Evolutionary conservation across 73 alveolate species (phyloP).

Genomic region (Paramecium caudatum): DNA sequence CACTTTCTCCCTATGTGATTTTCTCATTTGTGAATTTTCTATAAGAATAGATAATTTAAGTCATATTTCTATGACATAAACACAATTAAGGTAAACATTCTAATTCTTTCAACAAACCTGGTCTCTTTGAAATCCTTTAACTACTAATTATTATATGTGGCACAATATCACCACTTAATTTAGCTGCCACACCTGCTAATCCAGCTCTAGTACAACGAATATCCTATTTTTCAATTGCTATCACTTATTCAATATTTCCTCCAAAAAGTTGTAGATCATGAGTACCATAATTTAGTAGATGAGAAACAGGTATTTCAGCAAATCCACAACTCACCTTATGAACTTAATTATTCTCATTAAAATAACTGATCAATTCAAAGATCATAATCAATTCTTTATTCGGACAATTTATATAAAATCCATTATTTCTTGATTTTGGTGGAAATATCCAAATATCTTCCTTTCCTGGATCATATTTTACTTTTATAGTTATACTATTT

Average conservation of each 20-base stretch:
- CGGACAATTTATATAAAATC: slow-evolving; percentile 36
- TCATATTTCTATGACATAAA: slow-evolving; percentile 36
- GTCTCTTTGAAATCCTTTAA: neutral
- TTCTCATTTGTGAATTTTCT: neutral
- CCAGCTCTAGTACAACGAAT: neutral
- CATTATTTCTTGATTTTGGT: neutral
- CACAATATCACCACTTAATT: neutral
- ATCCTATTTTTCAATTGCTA: neutral
- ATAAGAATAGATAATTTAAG: slow-evolving; percentile 22
- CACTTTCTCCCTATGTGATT: slow-evolving; percentile 20
- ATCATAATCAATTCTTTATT: neutral
- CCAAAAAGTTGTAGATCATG: neutral
- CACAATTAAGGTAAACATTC: slow-evolving; percentile 27
- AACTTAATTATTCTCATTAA: slow-evolving; percentile 5
- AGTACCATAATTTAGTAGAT: slow-evolving; percentile 10
- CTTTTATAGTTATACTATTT: slow-evolving; percentile 38
- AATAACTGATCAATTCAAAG: slow-evolving; percentile 39
- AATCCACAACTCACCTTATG: slow-evolving; percentile 21
- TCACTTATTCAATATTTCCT: neutral
- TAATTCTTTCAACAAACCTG: neutral
- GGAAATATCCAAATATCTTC: slow-evolving; percentile 45
- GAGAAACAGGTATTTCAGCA: slow-evolving; percentile 9
- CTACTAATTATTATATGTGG: neutral
- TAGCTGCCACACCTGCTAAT: neutral
- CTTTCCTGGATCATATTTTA: neutral